Evolutionary conservation across 83 land plant genomes (phyloP), one percentile per base, ranked within the genome.

Genomic region (Thuja plicata): DNA sequence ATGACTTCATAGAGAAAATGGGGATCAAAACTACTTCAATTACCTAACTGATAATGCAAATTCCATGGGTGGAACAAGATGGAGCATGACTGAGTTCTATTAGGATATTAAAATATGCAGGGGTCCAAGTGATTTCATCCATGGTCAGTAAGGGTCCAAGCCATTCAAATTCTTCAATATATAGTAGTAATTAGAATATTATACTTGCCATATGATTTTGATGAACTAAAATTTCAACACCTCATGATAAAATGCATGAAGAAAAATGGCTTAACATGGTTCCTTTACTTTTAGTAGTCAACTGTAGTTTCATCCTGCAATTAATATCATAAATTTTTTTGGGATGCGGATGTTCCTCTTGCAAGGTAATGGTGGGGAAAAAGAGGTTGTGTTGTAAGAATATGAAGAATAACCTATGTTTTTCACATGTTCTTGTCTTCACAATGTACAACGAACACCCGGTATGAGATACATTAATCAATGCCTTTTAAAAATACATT

Each of bases 1-100:
- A 24, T 97, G 99, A 98, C 96, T 96, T 43, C 79, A 92, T 57
- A 89, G 92, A 13, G 98, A 95, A 80, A 94, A 98, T 30, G 85
- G 87, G 9, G 91, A 96, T 27, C 43, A 91, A 27, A 43, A 46
- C 10, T 97, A 93, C 91, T 24, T 95, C 21, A 81, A 95, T 48
- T 94, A 91, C 82, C 89, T 90, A 35, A 88, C 52, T 11, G 82
- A 91, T 9, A 91, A 91, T 88, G 88, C n/a, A n/a, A n/a, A n/a
- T n/a, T n/a, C n/a, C n/a, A n/a, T n/a, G n/a, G n/a, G n/a, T n/a
- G n/a, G n/a, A n/a, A n/a, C n/a, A n/a, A n/a, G n/a, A n/a, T n/a
- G n/a, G n/a, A n/a, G n/a, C n/a, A n/a, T n/a, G n/a, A n/a, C n/a
- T n/a, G n/a, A n/a, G n/a, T n/a, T n/a, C n/a, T n/a, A n/a, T n/a